Base-by-base conservation (phyloP, 768 basidiomycete species). In the Podaxis sp. region DNA sequence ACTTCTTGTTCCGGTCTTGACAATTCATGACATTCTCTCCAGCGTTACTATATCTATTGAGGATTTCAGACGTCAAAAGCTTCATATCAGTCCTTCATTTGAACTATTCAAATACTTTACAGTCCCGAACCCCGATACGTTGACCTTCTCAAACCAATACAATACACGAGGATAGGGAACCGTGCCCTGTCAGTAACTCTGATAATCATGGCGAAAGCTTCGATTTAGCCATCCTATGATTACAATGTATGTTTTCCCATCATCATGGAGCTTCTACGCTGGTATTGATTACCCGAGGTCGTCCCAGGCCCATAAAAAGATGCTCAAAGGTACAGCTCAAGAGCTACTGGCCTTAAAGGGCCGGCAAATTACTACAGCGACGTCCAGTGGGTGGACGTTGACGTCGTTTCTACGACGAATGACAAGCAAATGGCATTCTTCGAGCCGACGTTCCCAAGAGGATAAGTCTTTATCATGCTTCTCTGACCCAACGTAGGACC, bases 381-480 rank as follows among this genome's bases (percentile, higher is more conserved):
- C 40, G 12, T 17, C 42, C 52, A 38, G 28, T 38, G 26, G 33
- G 24, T 42, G 12, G 42, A 48, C n/a, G 30, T 52, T 54, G 53
- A 42, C n/a, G 19, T 48, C 42, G 44, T 62, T 62, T 46, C 53
- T 46, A 62, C 19, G 61, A 48, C 28, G 44, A 46, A 46, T 62
- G 61, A 62, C 61, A 62, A 52, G 61, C 33, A 44, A 54, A 54
- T 62, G 53, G 44, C 61, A 55, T 62, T 30, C 53, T 48, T 55
- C 40, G 53, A 55, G 55, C 53, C 26, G 52, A 42, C 15, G 28
- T 26, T 38, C n/a, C 49, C 15, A 36, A 36, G 15, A 33, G 40
- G n/a, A 60, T 13, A 19, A 15, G 15, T 42, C 49, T n/a, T 42
- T 26, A 3, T 33, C 40, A 30, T 40, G 49, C 51, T 52, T 53